Percentiles rank a stretch among this genome's conserved stretches.
Conservation (phyloP, 208 protist species). For the Trypanosoma cruzi region DNA sequence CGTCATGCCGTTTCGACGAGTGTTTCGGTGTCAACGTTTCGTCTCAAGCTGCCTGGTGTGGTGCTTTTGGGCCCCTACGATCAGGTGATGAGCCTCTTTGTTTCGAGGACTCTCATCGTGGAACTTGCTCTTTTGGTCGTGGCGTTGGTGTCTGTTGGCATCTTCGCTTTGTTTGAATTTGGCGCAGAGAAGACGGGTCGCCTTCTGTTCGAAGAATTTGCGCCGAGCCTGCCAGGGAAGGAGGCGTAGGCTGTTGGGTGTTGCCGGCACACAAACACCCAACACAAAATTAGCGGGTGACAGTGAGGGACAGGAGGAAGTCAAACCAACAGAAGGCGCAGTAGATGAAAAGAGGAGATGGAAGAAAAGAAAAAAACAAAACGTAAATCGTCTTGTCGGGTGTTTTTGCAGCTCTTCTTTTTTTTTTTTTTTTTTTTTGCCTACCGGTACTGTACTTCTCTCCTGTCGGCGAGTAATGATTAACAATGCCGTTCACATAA, state of each 20-base stretch:
- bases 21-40: constrained; percentile 29
- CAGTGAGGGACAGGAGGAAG: too few species aligned
- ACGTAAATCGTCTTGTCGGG: too few species aligned
- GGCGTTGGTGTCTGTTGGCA: constrained; percentile 31
- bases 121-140: constrained; percentile 35
- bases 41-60: constrained; percentile 35
- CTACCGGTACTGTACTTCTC: too few species aligned
- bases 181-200: constrained; percentile 34
- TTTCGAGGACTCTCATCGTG: constrained; percentile 39
- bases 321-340: too few species aligned
- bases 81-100: constrained; percentile 53
- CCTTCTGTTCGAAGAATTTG: constrained; percentile 15
- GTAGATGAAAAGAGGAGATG: not conserved
- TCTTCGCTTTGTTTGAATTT: constrained; percentile 56
- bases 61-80: constrained; percentile 66
- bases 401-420: too few species aligned
- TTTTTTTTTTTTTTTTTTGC: too few species aligned
- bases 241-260: not conserved
- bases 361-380: not conserved
- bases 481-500: too few species aligned
- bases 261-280: too few species aligned
- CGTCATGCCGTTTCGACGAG: constrained; percentile 9
- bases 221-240: not conserved
- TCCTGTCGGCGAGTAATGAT: too few species aligned
- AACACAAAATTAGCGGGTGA: too few species aligned